Conservation (phyloP, 352 stramenopile genomes). For the Phytopythium kandeliae region DNA sequence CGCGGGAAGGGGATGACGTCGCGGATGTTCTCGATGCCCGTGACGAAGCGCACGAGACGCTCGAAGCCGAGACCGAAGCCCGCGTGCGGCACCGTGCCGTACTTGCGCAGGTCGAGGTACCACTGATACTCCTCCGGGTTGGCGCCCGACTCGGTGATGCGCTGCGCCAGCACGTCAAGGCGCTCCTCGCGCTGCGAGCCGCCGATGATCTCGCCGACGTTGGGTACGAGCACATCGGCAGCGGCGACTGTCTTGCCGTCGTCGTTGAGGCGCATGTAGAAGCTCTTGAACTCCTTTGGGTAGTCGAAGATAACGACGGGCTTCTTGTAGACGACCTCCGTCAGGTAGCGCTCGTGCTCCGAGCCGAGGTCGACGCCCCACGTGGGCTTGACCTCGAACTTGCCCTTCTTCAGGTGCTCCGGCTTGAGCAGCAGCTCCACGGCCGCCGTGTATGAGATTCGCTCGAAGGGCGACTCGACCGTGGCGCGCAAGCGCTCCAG, state of each 20-base stretch:
- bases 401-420: slow-evolving; percentile 74
- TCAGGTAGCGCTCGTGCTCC: slow-evolving; percentile 96
- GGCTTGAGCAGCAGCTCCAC: slow-evolving; percentile 89
- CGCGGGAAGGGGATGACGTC: slow-evolving; percentile 98
- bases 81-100: slow-evolving; percentile 94
- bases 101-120: slow-evolving; percentile 96
- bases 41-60: slow-evolving; percentile 97
- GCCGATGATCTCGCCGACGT: slow-evolving; percentile 96
- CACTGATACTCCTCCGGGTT: slow-evolving; percentile 92
- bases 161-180: slow-evolving; percentile 84
- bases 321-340: slow-evolving; percentile 86
- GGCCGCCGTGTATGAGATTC: slow-evolving; percentile 94
- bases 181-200: slow-evolving; percentile 96
- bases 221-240: slow-evolving; percentile 96
- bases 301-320: slow-evolving; percentile 99
- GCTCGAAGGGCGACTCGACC: slow-evolving; percentile 50
- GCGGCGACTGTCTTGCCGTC: slow-evolving; percentile 96
- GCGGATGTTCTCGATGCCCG: slow-evolving; percentile 98
- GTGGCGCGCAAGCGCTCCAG: slow-evolving; percentile 50
- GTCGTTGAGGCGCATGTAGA: slow-evolving; percentile 99
- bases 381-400: slow-evolving; percentile 86
- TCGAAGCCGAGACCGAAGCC: slow-evolving; percentile 99
- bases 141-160: slow-evolving; percentile 62
- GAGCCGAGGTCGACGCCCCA: slow-evolving; percentile 97
- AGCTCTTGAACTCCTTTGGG: slow-evolving; percentile 98